Evolutionary conservation across 192 early-diverging fungal species (phyloP), one percentile per base, ranked within the genome.

Genomic region (Coemansia guatemalensis): DNA sequence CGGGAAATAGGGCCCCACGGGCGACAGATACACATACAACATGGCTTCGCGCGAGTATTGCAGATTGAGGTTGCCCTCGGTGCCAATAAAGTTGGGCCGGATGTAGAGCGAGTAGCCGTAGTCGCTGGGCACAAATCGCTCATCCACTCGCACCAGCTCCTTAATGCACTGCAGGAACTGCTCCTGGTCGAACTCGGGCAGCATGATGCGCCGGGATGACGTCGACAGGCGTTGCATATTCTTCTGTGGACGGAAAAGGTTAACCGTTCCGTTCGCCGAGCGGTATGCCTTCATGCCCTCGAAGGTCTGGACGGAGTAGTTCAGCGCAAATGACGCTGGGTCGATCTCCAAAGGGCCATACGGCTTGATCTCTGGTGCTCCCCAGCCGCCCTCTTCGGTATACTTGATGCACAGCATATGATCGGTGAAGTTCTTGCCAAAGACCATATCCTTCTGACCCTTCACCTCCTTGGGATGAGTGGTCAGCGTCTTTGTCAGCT

Each of bases 1-100:
- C 55, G 91, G 91, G 85, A 93, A 99, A 78, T 99, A 99, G 18
- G 96, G 96, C 21, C 96, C 96, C 7, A 95, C 95, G 6, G 96
- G 96, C 23, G 89, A 94, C 58, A 87, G 86, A 75, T 97, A 97
- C 18, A 94, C 88, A 70, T 93, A 99, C 56, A 97, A 75, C 59
- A 93, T 78, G 39, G 95, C 90, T 48, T 86, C 78, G 61, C 85
- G 85, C 33, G 91, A 92, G 55, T 91, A 84, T 48, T 88, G 87
- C 30, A 99, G 90, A 62, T 94, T 93, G 60, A 91, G 70, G 29
- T 82, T 83, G 25, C 83, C 89, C 74, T 99, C 93, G 4, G 95
- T 97, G 23, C 92, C 95, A 60, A 99, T 99, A 74, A 92, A 87
- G 65, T 95, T 96, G 12, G 96, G 96, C 53, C 96, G 92, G 14